Conservation (phyloP, 2,329 filamentous ascomycete species). For the Laburnicola sp. region DNA sequence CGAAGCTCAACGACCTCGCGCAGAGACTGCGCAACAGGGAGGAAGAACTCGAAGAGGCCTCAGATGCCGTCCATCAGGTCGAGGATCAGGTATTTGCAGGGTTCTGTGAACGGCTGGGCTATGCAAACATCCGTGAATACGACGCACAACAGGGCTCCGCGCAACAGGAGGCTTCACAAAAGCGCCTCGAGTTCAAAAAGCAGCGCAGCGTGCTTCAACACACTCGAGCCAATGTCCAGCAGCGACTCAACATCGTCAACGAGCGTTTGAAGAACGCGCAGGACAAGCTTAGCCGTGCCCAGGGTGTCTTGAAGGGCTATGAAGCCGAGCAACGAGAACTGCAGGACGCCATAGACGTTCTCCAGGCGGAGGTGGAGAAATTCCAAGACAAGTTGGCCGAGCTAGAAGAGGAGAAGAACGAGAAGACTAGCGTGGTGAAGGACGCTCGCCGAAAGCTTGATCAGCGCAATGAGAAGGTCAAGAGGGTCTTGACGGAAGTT, state of each 20-base stretch:
- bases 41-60: constrained; percentile 58
- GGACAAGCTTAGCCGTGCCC: constrained; percentile 66
- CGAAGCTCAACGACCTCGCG: constrained; percentile 75
- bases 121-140: constrained; percentile 87
- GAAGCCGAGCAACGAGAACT: constrained; percentile 73
- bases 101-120: constrained; percentile 87
- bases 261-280: constrained; percentile 71
- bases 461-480: constrained; percentile 82
- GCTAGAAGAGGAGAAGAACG: constrained; percentile 67
- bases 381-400: constrained; percentile 72
- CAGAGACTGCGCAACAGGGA: constrained; percentile 67
- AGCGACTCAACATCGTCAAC: constrained; percentile 70
- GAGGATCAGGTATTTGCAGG: constrained; percentile 84
- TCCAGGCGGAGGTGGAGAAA: constrained; percentile 75
- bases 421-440: constrained; percentile 74
- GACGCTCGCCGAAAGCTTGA: constrained; percentile 79
- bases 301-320: constrained; percentile 65
- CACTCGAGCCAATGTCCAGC: constrained; percentile 66
- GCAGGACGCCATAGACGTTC: constrained; percentile 69
- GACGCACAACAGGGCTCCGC: constrained; percentile 90
- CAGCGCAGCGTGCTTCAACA: constrained; percentile 69
- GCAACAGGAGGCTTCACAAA: constrained; percentile 86
- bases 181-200: constrained; percentile 81
- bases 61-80: constrained; percentile 72
- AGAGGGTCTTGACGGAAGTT: constrained; percentile 73